Base-by-base conservation (phyloP, 192 early-diverging fungal species). In the Mortierella claussenii region DNA sequence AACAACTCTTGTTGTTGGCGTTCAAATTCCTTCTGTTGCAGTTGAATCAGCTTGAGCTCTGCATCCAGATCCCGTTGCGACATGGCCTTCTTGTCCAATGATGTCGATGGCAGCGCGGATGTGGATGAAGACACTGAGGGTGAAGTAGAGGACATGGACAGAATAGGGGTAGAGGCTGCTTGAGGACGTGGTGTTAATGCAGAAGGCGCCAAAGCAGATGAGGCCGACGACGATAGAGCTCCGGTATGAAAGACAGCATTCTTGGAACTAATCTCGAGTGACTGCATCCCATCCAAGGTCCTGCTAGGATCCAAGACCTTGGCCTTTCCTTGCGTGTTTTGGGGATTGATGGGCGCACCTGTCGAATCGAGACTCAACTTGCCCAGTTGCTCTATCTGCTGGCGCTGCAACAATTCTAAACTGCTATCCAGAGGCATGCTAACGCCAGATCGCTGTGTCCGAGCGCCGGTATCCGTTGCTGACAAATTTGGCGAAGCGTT, bases 21-120 rank as follows among this genome's bases (percentile, higher is more conserved):
- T 33, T 67, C 64, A 67, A 76, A 76, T 27, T 66, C 73, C 53
- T 76, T 66, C 36, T 76, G 73, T 15, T 76, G 73, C 3, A 62
- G 46, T 30, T 76, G 42, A 5, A 76, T 66, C 53, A 76, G 31
- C 31, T 76, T 76, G 26, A 76, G 27, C 21, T 76, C 73, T 9
- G 73, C 51, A 17, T 76, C 73, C 58, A 67, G 12, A 47, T 76
- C 73, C 45, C 59, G 50, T 37, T 61, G 42, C 27, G 54, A 51
- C 26, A 67, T 5, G 26, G 54, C 52, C 21, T 46, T 66, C 12
- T 44, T 52, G 18, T 62, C 64, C 46, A 76, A 28, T 24, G 42
- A 32, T 6, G 48, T 10, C 27, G 42, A 37, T 6, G 56, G 24
- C 32, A 55, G n/a, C 2, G 3, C 24, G 0, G 37, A 17, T 2